Conservation (phyloP, 768 basidiomycete species). For the Inosperma sp. region DNA sequence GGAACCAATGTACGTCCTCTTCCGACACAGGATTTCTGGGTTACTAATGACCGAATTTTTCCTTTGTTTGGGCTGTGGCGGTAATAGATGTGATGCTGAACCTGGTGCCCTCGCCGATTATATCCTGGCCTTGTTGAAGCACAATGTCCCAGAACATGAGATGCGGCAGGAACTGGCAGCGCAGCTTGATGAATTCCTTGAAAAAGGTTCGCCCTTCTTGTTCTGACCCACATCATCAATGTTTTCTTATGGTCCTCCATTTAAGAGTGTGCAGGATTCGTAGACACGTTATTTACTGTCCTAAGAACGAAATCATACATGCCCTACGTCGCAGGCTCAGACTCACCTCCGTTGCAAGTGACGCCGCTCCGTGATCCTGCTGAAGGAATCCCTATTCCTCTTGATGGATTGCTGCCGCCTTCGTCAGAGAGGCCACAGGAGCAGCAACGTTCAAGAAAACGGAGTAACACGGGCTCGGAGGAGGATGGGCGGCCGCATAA, state of each 20-base stretch:
- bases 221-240: slow-evolving; percentile 13
- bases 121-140: slow-evolving; percentile 87
- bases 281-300: slow-evolving; percentile 80
- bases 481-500: slow-evolving; percentile 58
- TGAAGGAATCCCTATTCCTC: slow-evolving; percentile 74
- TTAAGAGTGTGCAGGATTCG: slow-evolving; percentile 67
- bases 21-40: slow-evolving; percentile 1
- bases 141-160: slow-evolving; percentile 77
- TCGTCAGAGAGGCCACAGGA: slow-evolving; percentile 26
- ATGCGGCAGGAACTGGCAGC: slow-evolving; percentile 71
- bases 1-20: slow-evolving; percentile 74
- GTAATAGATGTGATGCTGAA: slow-evolving; percentile 89
- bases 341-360: slow-evolving; percentile 37
- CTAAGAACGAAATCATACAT: slow-evolving; percentile 83
- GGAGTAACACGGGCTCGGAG: slow-evolving; percentile 59
- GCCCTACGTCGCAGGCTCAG: slow-evolving; percentile 51
- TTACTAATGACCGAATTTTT: slow-evolving; percentile 17
- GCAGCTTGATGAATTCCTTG: slow-evolving; percentile 90
- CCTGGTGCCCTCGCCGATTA: slow-evolving; percentile 92
- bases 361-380: slow-evolving; percentile 19
- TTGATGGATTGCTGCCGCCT: slow-evolving; percentile 54
- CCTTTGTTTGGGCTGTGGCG: slow-evolving; percentile 10
- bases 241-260: slow-evolving; percentile 12
- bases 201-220: slow-evolving; percentile 57
- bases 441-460: slow-evolving; percentile 44